A percentile compares a stretch with the other conserved stretches of the same genome.
Conservation (phyloP, 257 asterid species). For the Linaria vulgaris region DNA sequence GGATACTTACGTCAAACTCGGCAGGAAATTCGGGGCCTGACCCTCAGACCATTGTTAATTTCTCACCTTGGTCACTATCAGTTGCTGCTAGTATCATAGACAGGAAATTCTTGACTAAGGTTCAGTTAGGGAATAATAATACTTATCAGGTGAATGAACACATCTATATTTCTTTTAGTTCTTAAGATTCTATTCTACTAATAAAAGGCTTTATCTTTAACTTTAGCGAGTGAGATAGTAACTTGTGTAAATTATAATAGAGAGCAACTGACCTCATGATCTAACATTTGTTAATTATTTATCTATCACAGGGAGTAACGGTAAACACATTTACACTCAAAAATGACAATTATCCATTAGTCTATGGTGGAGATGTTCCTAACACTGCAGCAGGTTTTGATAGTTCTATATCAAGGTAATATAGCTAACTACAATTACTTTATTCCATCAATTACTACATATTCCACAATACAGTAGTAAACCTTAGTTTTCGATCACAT, state of each 20-base stretch:
- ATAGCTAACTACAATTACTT: background rate
- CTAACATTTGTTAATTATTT: background rate
- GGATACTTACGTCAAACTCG: constrained; percentile 45
- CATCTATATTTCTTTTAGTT: background rate
- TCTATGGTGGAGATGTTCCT: constrained; percentile 43
- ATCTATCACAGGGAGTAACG: constrained; percentile 28
- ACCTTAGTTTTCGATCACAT: background rate
- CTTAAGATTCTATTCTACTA: too few relatives aligned
- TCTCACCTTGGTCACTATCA: constrained; percentile 47
- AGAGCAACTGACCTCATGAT: too few relatives aligned
- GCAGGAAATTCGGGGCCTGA: constrained; percentile 44
- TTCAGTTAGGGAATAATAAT: constrained; percentile 31
- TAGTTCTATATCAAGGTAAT: constrained; percentile 41
- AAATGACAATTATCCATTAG: constrained; percentile 32
- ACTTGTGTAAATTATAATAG: background rate
- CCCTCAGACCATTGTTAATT: constrained; percentile 23
- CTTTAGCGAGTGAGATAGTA: too few relatives aligned
- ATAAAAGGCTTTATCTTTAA: too few relatives aligned
- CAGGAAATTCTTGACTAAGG: constrained; percentile 34
- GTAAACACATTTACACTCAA: constrained; percentile 35
- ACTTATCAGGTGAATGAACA: constrained; percentile 26
- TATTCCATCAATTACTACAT: too few relatives aligned
- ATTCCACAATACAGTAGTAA: background rate
- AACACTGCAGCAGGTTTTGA: constrained; percentile 38
- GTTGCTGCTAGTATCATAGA: constrained; percentile 48